A percentile compares a stretch with the other conserved stretches of the same genome.
Evolutionary conservation across 2,329 filamentous ascomycete species (phyloP).

Genomic region (Talaromyces sp.): DNA sequence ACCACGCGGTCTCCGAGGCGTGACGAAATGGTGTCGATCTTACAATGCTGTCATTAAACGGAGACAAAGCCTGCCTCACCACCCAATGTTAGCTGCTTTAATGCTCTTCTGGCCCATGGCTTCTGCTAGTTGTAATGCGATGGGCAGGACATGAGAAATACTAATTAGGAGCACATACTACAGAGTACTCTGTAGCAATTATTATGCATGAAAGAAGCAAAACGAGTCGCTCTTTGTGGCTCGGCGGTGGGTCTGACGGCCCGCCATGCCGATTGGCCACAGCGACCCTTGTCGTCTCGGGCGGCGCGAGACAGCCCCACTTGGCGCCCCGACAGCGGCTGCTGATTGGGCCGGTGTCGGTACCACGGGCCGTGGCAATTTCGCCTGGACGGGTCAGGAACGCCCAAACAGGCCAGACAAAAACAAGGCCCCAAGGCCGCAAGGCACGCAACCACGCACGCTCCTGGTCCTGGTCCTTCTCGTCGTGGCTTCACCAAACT

Average conservation of each 20-base stretch:
- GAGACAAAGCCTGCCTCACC: background rate
- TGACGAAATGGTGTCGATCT: background rate
- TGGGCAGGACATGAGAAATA: no score
- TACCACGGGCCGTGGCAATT: background rate
- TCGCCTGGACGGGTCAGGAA: background rate
- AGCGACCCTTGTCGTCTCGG: background rate
- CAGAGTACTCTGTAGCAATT: no score
- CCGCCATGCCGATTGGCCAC: background rate
- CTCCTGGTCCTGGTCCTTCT: background rate
- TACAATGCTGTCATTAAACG: background rate
- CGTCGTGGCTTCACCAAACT: background rate
- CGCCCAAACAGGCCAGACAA: background rate
- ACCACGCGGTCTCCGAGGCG: background rate
- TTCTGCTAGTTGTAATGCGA: background rate
- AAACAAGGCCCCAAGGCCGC: background rate
- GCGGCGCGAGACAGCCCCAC: background rate
- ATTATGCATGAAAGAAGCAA: background rate
- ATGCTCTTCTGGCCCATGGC: background rate
- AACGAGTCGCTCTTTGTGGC: background rate
- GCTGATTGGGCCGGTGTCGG: background rate
- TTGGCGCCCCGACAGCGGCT: background rate
- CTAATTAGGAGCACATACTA: no score
- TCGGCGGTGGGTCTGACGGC: background rate
- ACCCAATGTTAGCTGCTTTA: no score
- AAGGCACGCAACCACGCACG: background rate